Evolutionary conservation across 345 rosid species (phyloP).

Genomic region (Lepidium didymum): DNA sequence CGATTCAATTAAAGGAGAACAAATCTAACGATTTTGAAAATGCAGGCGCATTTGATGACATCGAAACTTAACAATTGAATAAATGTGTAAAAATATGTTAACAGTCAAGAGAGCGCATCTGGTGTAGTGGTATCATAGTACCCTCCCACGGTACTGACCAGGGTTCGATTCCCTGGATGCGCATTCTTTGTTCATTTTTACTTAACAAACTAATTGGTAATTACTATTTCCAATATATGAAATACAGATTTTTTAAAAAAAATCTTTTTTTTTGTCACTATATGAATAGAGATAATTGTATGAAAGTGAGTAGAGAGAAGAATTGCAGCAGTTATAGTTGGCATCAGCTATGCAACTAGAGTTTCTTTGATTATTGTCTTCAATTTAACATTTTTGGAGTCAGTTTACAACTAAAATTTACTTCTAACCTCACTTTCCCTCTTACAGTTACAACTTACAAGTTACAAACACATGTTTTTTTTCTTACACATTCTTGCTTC

Average conservation of each 20-base stretch:
- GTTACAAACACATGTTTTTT: slow-evolving; percentile 22
- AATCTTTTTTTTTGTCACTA: no score
- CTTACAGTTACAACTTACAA: slow-evolving; percentile 16
- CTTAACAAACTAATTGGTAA: no score
- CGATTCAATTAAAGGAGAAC: background rate
- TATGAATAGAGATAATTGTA: no score
- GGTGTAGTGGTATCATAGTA: slow-evolving; percentile 96
- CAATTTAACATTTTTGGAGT: background rate
- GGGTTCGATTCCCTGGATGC: slow-evolving; percentile 98
- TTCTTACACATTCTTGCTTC: slow-evolving; percentile 16
- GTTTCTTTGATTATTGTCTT: background rate
- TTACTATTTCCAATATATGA: no score
- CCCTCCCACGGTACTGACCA: slow-evolving; percentile 99
- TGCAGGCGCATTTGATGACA: background rate
- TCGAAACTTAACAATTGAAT: no score
- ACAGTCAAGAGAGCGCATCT: slow-evolving; percentile 42
- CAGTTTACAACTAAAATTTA: slow-evolving; percentile 11
- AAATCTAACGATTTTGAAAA: background rate
- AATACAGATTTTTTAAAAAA: no score
- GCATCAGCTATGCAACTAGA: no score
- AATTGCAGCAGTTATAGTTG: no score
- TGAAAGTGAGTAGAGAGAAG: no score
- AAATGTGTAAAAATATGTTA: no score
- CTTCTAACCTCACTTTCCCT: slow-evolving; percentile 24
- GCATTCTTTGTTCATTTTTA: slow-evolving; percentile 15